These are phyloP conservation scores for Ceratocystis eucalypticola DNA, from an alignment of 2,329 filamentous ascomycete species.

Conservation along the genomic window DNA sequence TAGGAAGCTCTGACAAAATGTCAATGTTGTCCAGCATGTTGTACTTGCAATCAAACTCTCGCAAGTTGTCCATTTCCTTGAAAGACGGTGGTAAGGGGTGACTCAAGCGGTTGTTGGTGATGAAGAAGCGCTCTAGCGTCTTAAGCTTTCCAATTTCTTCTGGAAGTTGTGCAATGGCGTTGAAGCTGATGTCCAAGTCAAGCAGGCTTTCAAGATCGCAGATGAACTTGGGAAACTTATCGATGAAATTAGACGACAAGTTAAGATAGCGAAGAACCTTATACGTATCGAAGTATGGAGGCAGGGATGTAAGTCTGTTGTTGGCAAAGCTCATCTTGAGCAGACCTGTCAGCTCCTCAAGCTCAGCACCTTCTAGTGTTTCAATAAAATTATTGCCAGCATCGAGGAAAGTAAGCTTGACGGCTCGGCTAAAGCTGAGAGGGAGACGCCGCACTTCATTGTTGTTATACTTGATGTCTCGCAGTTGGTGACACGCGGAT, in stretches of 20 bases:
- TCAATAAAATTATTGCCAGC: constrained; percentile 90
- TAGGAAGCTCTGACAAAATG: constrained; percentile 68
- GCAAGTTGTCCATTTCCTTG: constrained; percentile 58
- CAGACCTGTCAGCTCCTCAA: constrained; percentile 60
- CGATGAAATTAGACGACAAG: constrained; percentile 84
- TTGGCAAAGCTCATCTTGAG: constrained; percentile 88
- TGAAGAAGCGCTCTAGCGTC: constrained; percentile 76
- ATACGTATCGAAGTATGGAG: constrained; percentile 71
- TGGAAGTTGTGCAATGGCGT: constrained; percentile 67
- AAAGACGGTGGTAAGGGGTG: constrained; percentile 64
- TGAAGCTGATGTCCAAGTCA: constrained; percentile 94
- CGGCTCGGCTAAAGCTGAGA: constrained; percentile 67
- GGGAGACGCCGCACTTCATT: constrained; percentile 85
- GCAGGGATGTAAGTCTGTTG: constrained; percentile 70
- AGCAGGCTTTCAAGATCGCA: constrained; percentile 71
- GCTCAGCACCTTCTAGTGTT: constrained; percentile 69
- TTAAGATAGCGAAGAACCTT: constrained; percentile 69
- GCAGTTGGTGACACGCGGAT: constrained; percentile 75
- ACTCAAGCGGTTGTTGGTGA: constrained; percentile 83
- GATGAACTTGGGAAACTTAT: constrained; percentile 71
- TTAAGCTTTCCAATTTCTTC: constrained; percentile 63
- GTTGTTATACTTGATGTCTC: constrained; percentile 90
- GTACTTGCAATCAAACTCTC: constrained; percentile 88
- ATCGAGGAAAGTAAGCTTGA: constrained; percentile 73
- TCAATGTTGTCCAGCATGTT: constrained; percentile 84